Evolutionary conservation across 352 stramenopile genomes (phyloP), one percentile per base, ranked within the genome.

Genomic region (Globisporangium rhizosaccharum): DNA sequence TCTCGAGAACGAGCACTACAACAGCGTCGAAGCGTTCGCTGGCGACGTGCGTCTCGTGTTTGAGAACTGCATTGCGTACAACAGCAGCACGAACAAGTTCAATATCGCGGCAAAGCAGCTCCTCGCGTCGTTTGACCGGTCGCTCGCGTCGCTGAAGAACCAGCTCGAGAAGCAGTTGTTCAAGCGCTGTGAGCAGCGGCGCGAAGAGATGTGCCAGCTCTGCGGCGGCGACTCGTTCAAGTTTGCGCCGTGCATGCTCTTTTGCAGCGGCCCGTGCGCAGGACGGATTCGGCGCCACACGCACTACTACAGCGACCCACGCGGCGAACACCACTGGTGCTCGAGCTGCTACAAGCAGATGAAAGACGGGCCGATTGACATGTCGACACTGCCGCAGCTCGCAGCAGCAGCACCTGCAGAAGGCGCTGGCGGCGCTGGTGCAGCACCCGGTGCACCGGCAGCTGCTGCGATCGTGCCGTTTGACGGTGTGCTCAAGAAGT

Each of bases 1-100:
- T 1, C 65, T 99, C 30, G 96, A 99, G 61, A 96, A 90, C 67
- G 88, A 95, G 56, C 87, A 94, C 50, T 99, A 99, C 80, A 88
- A 84, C 66, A 94, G 84, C 12, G 86, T 94, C 18, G 84, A 95
- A 54, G 82, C 84, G 15, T 94, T 94, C 71, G 84, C 86, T 0
- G 85, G 73, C 3, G 86, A 96, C 59, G 82, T 96, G n/a, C 88
- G 85, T 0, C 72, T 96, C 26, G 86, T 94, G 20, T 96, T 96
- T 59, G 85, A 94, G 41, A 96, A 96, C 56, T 93, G 83, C 57
- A 93, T 96, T 57, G 82, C 81, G 18, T 96, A 96, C 72, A 96
- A 96, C 61, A 88, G 77, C 69, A 92, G 81, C 61, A 92, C 80
- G 25, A 92, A 95, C 79, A 92, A 93, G 65, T 93, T 94, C 58